These are phyloP conservation scores for Blastomyces parvus DNA, from an alignment of 2,329 filamentous ascomycete genomes.

Conservation along the genomic window DNA sequence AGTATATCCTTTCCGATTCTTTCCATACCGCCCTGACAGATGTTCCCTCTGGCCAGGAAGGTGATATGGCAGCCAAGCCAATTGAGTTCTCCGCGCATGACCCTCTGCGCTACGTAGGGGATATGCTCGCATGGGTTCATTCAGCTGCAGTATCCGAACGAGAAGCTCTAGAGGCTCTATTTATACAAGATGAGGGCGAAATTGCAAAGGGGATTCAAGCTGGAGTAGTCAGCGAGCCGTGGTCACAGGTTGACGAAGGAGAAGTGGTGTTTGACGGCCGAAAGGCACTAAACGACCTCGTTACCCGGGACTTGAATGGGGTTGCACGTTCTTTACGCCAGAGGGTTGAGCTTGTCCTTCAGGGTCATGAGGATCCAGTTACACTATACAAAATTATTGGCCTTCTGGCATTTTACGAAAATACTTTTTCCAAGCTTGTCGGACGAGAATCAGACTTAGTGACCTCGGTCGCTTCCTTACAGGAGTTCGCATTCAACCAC, in stretches of 20 bases:
- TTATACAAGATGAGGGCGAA: slow-evolving; percentile 82
- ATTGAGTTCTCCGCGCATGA: slow-evolving; percentile 94
- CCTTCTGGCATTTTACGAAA: slow-evolving; percentile 76
- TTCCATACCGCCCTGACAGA: slow-evolving; percentile 86
- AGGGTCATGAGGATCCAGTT: slow-evolving; percentile 83
- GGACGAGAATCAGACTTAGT: slow-evolving; percentile 59
- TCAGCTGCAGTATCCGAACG: slow-evolving; percentile 88
- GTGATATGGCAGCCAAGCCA: slow-evolving; percentile 62
- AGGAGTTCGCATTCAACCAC: slow-evolving; percentile 68
- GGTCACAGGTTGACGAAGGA: slow-evolving; percentile 57
- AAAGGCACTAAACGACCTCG: slow-evolving; percentile 72
- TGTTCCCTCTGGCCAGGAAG: slow-evolving; percentile 47
- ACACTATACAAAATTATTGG: slow-evolving; percentile 85
- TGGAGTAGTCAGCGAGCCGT: slow-evolving; percentile 72
- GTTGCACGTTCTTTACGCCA: slow-evolving; percentile 79
- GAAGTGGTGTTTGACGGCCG: slow-evolving; percentile 63
- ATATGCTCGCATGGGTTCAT: slow-evolving; percentile 97
- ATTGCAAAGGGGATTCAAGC: slow-evolving; percentile 73
- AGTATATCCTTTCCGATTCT: slow-evolving; percentile 74
- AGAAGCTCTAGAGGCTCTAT: slow-evolving; percentile 83
- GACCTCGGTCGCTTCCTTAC: slow-evolving; percentile 57
- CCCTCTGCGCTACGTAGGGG: slow-evolving; percentile 79
- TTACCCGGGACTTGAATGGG: slow-evolving; percentile 74
- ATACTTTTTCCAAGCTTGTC: slow-evolving; percentile 73
- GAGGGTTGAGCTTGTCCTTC: slow-evolving; percentile 81